These are phyloP conservation scores for Erodium moschatum DNA, from an alignment of 441 rosid genomes.

Conservation along the genomic window DNA sequence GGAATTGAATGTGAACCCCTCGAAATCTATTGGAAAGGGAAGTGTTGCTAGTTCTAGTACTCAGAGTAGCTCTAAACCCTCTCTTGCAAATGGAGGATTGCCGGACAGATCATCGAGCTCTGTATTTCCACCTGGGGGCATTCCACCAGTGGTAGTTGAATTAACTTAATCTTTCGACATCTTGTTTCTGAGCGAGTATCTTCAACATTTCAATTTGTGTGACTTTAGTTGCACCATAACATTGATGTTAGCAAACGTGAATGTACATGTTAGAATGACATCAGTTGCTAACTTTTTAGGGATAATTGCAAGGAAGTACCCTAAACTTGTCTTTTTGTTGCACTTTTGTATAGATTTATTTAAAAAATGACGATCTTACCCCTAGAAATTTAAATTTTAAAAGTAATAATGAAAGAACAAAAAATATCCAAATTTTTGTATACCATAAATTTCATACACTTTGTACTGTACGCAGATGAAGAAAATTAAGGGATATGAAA, in stretches of 20 bases:
- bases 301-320: not conserved
- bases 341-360: too few relatives aligned
- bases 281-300: not conserved
- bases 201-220: not conserved
- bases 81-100: constrained; percentile 56
- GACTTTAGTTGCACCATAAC: not conserved
- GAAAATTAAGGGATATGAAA: too few relatives aligned
- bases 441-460: too few relatives aligned
- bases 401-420: too few relatives aligned
- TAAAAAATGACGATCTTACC: too few relatives aligned
- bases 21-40: constrained; percentile 59
- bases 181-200: not conserved
- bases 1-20: constrained; percentile 67
- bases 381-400: too few relatives aligned
- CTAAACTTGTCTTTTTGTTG: not conserved
- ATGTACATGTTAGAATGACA: not conserved
- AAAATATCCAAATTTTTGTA: too few relatives aligned
- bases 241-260: not conserved
- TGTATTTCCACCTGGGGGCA: constrained; percentile 57
- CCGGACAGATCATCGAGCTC: constrained; percentile 35
- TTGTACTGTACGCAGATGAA: too few relatives aligned
- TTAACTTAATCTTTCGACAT: constrained; percentile 15
- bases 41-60: constrained; percentile 54
- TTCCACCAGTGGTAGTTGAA: constrained; percentile 82
- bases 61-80: constrained; percentile 35